Evolutionary conservation across 2,329 filamentous ascomycete species (phyloP), one percentile per base, ranked within the genome.

Genomic region (Trichoderma cornu-damae): DNA sequence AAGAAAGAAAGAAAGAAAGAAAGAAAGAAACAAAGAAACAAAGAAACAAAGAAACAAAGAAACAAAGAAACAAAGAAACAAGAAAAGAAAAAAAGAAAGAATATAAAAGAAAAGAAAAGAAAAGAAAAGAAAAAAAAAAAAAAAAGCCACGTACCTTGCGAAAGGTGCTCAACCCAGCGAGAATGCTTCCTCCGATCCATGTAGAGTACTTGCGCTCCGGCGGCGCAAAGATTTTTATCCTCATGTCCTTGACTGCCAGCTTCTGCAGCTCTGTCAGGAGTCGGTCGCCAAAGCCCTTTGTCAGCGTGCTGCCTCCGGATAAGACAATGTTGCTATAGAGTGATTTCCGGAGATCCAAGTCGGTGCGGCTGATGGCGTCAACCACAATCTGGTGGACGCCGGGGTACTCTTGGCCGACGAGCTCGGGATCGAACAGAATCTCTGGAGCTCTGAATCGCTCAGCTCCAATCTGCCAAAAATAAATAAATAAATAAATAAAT

Each of bases 181-280:
- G 78, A 75, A 99, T 99, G 72, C 94, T 96, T 57, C 94, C 94
- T 62, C 94, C 94, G 65, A 97, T 97, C 94, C 94, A 99, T 30
- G 94, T 99, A 61, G 91, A 96, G 78, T 97, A 99, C 75, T 97
- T 96, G 64, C 94, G 83, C 79, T 99, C 94, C 5, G 94, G 93
- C 56, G 94, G 94, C 54, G 94, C 94, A 77, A 96, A 96, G 70
- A 99, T 99, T 80, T 96, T 96, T 78, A 99, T 97, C 68, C 92
- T 86, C 93, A 96, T 99, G 72, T 99, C 94, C 79, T 96, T 96
- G 65, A 97, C 91, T 9, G 94, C 94, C 67, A 97, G 78, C 70
- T 87, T 82, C 76, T 96, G 94, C 64, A 97, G 88, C 76, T 99
- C 94, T 65, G 89, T 86, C 69, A 99, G 79, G 65, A 99, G 77